Percentiles rank a stretch among this genome's conserved stretches.
Evolutionary conservation across 2,329 filamentous ascomycete species (phyloP).

Genomic region (Rutstroemia sydowiana): DNA sequence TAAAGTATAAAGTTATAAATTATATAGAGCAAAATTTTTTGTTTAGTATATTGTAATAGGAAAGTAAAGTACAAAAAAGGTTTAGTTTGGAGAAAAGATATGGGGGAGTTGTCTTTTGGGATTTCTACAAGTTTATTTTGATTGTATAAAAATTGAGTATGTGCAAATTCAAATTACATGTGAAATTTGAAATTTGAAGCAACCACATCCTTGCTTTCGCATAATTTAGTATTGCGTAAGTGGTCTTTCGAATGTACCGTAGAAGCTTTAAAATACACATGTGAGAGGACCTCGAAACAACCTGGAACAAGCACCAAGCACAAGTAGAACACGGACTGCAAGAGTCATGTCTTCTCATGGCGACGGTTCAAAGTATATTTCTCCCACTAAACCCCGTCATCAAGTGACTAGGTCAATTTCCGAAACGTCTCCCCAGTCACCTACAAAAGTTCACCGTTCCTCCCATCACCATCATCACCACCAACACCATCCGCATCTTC

Average conservation of each 20-base stretch:
- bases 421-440: conserved; percentile 15
- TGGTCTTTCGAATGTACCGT: conserved; percentile 6
- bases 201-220: too few species aligned
- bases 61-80: too few species aligned
- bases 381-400: conserved; percentile 34
- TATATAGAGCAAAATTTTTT: too few species aligned
- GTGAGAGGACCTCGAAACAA: background rate
- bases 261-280: conserved; percentile 27
- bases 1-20: too few species aligned
- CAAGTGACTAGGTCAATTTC: conserved; percentile 45
- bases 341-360: conserved; percentile 11
- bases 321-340: background rate
- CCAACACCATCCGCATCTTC: conserved; percentile 26
- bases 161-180: background rate
- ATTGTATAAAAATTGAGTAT: background rate
- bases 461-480: conserved; percentile 21
- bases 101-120: too few species aligned
- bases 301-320: background rate
- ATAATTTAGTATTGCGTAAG: conserved; percentile 2
- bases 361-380: conserved; percentile 4
- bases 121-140: too few species aligned
- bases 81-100: too few species aligned
- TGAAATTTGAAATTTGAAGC: conserved; percentile 2
- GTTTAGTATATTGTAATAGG: too few species aligned
- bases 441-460: conserved; percentile 31